Conservation (phyloP, 2,329 filamentous ascomycete species). For the Trichoderma koningiopsis region DNA sequence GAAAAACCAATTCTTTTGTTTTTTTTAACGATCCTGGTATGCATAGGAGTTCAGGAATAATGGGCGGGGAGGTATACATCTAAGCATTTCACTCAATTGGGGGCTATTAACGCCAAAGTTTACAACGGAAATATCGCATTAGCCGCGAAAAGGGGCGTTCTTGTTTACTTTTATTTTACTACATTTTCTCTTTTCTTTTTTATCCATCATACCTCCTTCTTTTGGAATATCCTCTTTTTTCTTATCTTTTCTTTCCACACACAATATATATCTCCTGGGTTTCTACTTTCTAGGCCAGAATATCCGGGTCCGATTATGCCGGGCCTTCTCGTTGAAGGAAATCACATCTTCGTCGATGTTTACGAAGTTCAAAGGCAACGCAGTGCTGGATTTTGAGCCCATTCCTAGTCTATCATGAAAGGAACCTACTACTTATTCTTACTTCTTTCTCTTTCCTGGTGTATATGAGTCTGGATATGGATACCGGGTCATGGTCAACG, state of each 20-base stretch:
- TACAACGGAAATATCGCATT: conserved; percentile 23
- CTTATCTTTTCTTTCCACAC: background rate
- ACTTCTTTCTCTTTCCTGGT: background rate
- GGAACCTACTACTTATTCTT: background rate
- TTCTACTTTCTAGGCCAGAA: background rate
- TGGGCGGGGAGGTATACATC: conserved; percentile 5
- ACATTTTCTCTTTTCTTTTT: background rate
- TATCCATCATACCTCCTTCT: conserved; percentile 14
- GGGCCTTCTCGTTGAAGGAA: background rate
- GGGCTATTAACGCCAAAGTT: conserved; percentile 13
- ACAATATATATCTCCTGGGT: background rate
- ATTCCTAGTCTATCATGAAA: conserved; percentile 16
- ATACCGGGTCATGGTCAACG: background rate
- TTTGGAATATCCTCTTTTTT: background rate
- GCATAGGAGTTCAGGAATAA: conserved; percentile 25
- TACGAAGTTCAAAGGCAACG: conserved; percentile 9
- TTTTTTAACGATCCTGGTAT: conserved; percentile 26
- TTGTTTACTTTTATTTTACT: conserved; percentile 5
- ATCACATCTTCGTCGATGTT: conserved; percentile 9
- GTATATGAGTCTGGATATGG: conserved; percentile 16
- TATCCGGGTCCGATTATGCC: conserved; percentile 2
- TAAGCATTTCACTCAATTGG: conserved; percentile 23
- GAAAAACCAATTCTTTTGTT: conserved; percentile 18
- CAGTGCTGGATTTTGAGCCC: conserved; percentile 22
- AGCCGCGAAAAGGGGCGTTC: conserved; percentile 24